Percentiles rank a stretch among this genome's conserved stretches.
Evolutionary conservation across 495 filamentous ascomycete genomes (phyloP).

Genomic region (Aspergillus bridgeri): DNA sequence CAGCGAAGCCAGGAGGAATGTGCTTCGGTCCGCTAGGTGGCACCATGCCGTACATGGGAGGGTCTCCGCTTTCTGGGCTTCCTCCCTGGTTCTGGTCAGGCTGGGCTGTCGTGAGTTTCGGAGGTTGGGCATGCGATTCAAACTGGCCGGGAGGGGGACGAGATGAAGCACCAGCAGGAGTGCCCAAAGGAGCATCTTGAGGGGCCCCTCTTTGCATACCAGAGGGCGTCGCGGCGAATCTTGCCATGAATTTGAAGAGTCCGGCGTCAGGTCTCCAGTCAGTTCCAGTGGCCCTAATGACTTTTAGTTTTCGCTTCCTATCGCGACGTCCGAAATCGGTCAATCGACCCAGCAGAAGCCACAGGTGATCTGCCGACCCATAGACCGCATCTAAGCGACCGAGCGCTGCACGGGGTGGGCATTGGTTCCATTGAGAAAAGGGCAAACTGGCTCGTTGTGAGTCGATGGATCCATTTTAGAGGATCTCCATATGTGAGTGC

Average conservation of each 20-base stretch:
- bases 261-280: slow-evolving; percentile 57
- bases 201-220: slow-evolving; percentile 19
- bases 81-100: slow-evolving; percentile 3
- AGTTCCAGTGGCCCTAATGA: slow-evolving; percentile 41
- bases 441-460: slow-evolving; percentile 57
- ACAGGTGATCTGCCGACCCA: slow-evolving; percentile 80
- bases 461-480: slow-evolving; percentile 2
- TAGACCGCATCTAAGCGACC: slow-evolving; percentile 78
- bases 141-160: slow-evolving; percentile 2
- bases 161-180: slow-evolving; percentile 16
- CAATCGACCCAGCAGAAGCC: slow-evolving; percentile 78
- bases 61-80: slow-evolving; percentile 10
- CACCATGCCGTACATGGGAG: slow-evolving; percentile 54
- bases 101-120: slow-evolving; percentile 5
- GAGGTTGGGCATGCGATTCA: slow-evolving; percentile 3
- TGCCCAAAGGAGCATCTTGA: slow-evolving; percentile 12
- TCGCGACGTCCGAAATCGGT: slow-evolving; percentile 78
- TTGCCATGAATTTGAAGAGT: slow-evolving; percentile 44
- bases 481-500: not conserved
- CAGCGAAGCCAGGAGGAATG: slow-evolving; percentile 42
- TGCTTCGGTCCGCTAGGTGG: slow-evolving; percentile 37
- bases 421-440: slow-evolving; percentile 75
- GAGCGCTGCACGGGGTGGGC: slow-evolving; percentile 76
- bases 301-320: slow-evolving; percentile 69
- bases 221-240: slow-evolving; percentile 34